Percentiles rank a stretch among this genome's conserved stretches.
phyloP scores from a whole-genome alignment of 192 early-diverging fungal species.

The Chytriomyces sp. region DNA sequence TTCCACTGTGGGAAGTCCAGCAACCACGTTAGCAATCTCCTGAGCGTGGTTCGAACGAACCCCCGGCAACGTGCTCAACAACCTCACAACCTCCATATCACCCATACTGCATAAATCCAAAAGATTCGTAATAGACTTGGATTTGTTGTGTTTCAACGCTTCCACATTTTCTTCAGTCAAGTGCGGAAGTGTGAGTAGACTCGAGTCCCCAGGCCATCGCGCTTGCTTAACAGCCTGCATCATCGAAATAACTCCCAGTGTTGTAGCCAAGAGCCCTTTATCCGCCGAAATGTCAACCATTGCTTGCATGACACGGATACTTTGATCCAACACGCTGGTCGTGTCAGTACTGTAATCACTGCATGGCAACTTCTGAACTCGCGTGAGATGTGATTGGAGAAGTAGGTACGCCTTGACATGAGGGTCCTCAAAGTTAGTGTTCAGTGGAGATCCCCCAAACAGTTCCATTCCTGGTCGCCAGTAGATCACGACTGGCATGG shows the following conservation, averaged over 20 bases:
- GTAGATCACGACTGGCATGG: slow-evolving; percentile 61
- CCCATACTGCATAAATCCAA: slow-evolving; percentile 23
- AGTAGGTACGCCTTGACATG: slow-evolving; percentile 91
- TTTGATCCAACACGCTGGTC: slow-evolving; percentile 86
- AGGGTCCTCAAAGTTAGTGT: slow-evolving; percentile 74
- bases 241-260: slow-evolving; percentile 78
- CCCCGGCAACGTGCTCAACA: slow-evolving; percentile 24
- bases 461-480: slow-evolving; percentile 26
- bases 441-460: slow-evolving; percentile 40
- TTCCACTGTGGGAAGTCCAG: slow-evolving; percentile 41
- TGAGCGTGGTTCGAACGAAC: slow-evolving; percentile 19
- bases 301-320: slow-evolving; percentile 88
- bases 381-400: slow-evolving; percentile 85
- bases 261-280: slow-evolving; percentile 67
- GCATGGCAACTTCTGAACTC: slow-evolving; percentile 74
- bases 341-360: slow-evolving; percentile 93
- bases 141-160: slow-evolving; percentile 13
- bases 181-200: slow-evolving; percentile 70
- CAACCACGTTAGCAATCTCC: slow-evolving; percentile 42
- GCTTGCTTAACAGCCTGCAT: slow-evolving; percentile 95
- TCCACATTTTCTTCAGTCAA: slow-evolving; percentile 41
- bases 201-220: slow-evolving; percentile 77
- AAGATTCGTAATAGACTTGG: slow-evolving; percentile 9
- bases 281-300: slow-evolving; percentile 87
- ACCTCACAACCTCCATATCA: slow-evolving; percentile 18